A percentile compares a stretch with the other conserved stretches of the same genome.
Evolutionary conservation across 2,329 filamentous ascomycete genomes (phyloP).

Genomic region (Aspergillus sp.): DNA sequence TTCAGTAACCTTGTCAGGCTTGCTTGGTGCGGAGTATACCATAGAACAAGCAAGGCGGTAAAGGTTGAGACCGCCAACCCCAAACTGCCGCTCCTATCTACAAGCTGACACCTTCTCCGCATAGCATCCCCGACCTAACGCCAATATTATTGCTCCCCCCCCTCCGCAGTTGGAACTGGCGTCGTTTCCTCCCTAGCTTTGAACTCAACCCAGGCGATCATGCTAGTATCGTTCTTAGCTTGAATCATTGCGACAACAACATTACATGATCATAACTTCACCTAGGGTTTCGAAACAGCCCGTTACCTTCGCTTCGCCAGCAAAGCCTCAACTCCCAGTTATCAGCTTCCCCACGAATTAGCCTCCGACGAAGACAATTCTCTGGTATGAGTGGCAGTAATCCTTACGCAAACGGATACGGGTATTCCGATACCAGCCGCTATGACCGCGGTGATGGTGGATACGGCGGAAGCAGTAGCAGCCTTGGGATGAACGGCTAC

Average conservation of each 20-base stretch:
- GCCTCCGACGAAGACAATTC: slow-evolving; percentile 5
- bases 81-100: not conserved
- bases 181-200: not conserved
- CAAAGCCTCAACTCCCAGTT: slow-evolving; percentile 3
- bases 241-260: slow-evolving; percentile 22
- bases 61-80: not conserved
- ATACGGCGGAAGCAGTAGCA: slow-evolving; percentile 33
- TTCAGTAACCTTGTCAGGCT: too few species aligned
- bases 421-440: slow-evolving; percentile 37
- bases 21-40: too few species aligned
- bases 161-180: not conserved
- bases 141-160: not conserved
- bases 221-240: slow-evolving; percentile 23
- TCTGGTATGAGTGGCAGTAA: slow-evolving; percentile 39
- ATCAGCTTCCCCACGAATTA: not conserved
- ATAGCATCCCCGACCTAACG: not conserved
- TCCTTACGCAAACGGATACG: slow-evolving; percentile 42
- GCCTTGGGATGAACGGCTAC: slow-evolving; percentile 37
- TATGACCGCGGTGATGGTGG: slow-evolving; percentile 37
- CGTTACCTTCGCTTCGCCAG: slow-evolving; percentile 14
- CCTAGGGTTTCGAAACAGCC: not conserved
- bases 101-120: not conserved
- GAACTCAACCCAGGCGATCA: slow-evolving; percentile 18
- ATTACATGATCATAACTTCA: slow-evolving; percentile 6
- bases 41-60: not conserved